phyloP scores from a whole-genome alignment of 306 rosid genomes.

The Acacia acuminata region DNA sequence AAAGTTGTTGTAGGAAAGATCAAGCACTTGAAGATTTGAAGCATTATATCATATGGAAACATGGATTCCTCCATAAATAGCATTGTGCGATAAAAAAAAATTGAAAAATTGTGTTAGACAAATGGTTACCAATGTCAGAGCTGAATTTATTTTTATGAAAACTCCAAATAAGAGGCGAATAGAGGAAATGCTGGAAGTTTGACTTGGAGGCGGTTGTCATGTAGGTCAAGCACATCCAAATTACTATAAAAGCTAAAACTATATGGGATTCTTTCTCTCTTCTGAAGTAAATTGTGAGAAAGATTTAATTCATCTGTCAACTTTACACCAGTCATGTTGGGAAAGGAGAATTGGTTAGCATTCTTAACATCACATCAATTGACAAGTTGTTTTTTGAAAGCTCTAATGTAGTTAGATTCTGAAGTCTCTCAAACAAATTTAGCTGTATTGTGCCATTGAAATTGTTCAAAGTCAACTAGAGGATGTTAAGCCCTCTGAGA shows the following conservation, averaged over 20 bases:
- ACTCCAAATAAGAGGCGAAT: not conserved
- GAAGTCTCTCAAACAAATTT: no score
- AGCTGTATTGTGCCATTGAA: no score
- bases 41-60: conserved; percentile 30
- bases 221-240: conserved; percentile 36
- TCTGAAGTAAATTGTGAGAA: conserved; percentile 21
- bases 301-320: not conserved
- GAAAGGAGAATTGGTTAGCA: not conserved
- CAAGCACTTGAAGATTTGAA: conserved; percentile 10
- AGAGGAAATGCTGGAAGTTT: conserved; percentile 19
- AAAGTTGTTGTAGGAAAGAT: not conserved
- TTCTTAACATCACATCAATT: not conserved
- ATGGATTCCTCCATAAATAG: conserved; percentile 29
- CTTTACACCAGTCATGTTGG: not conserved
- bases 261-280: conserved; percentile 6
- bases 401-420: no score
- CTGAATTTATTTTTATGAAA: not conserved
- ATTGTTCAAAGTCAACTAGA: no score
- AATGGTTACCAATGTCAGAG: conserved; percentile 19
- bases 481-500: no score
- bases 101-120: not conserved
- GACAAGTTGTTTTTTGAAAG: not conserved
- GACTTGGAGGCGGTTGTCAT: conserved; percentile 42
- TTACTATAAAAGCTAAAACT: not conserved
- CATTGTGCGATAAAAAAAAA: conserved; percentile 28